phyloP scores from a whole-genome alignment of 192 early-diverging fungal species.

The Coemansia reversa region DNA sequence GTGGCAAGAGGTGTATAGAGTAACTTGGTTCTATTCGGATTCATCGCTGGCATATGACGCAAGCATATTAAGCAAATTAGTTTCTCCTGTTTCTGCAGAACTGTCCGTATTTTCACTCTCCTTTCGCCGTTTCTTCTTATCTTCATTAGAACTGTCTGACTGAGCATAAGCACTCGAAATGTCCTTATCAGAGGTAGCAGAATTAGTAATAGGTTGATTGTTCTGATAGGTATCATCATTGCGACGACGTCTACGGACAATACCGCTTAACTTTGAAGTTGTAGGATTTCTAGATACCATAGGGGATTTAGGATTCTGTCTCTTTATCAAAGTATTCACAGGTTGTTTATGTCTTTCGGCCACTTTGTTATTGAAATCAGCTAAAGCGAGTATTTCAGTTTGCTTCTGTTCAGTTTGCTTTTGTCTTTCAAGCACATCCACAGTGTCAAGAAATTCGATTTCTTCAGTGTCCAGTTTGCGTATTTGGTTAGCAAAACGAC shows the following conservation, averaged over 20 bases:
- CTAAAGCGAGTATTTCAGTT: constrained; percentile 18
- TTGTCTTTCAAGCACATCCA: constrained; percentile 47
- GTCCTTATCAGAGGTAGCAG: background rate
- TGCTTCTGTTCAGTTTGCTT: constrained; percentile 9
- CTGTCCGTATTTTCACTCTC: background rate
- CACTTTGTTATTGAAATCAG: constrained; percentile 30
- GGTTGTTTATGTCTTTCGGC: background rate
- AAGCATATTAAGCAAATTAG: constrained; percentile 12
- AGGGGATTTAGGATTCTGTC: background rate
- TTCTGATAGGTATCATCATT: background rate
- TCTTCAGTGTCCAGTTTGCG: constrained; percentile 69
- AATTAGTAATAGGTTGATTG: background rate
- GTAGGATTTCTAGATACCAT: background rate
- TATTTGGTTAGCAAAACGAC: constrained; percentile 55
- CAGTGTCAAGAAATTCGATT: constrained; percentile 63
- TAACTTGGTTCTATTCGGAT: background rate
- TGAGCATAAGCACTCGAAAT: background rate
- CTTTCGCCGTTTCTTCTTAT: background rate
- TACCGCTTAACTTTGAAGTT: background rate
- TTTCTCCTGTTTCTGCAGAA: background rate
- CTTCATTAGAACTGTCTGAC: background rate
- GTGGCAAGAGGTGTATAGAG: background rate
- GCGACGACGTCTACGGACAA: background rate
- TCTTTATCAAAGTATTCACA: background rate
- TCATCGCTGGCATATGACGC: constrained; percentile 26